phyloP scores from a whole-genome alignment of 1,139 yeast species.

The Suhomyces panamericanus region DNA sequence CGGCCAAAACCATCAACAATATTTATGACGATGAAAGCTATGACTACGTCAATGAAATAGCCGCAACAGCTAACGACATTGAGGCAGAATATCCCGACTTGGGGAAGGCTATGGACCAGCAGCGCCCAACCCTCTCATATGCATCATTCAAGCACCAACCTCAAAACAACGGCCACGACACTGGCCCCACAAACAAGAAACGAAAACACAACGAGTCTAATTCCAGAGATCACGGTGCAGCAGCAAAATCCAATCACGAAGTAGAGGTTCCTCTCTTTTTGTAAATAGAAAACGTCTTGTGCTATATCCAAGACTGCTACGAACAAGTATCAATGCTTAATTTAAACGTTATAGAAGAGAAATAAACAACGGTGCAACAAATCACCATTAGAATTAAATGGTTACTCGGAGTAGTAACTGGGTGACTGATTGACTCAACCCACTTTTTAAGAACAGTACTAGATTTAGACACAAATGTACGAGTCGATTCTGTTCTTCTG shows the following conservation, averaged over 20 bases:
- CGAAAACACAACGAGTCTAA: not conserved
- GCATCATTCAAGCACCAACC: conserved; percentile 14
- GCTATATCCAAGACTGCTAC: not conserved
- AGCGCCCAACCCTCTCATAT: conserved; percentile 18
- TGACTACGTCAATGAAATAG: conserved; percentile 22
- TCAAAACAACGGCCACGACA: not conserved
- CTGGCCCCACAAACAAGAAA: not conserved
- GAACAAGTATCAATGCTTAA: conserved; percentile 1
- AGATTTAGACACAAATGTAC: conserved; percentile 63
- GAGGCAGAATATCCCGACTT: conserved; percentile 18
- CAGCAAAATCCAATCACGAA: conserved; percentile 33
- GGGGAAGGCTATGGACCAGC: conserved; percentile 9
- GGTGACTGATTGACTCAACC: too few relatives aligned
- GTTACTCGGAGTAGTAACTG: not conserved
- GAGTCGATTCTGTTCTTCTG: conserved; percentile 80
- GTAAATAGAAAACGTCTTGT: conserved; percentile 12
- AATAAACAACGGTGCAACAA: conserved; percentile 4
- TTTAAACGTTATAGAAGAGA: conserved; percentile 6
- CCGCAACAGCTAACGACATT: conserved; percentile 5
- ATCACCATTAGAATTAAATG: not conserved
- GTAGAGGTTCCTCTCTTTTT: conserved; percentile 44
- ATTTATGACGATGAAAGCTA: conserved; percentile 30
- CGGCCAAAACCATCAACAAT: conserved; percentile 14
- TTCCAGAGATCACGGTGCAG: conserved; percentile 10
- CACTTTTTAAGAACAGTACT: not conserved